Base-by-base conservation (phyloP, 2,329 filamentous ascomycete species). In the Fusarium continuum region DNA sequence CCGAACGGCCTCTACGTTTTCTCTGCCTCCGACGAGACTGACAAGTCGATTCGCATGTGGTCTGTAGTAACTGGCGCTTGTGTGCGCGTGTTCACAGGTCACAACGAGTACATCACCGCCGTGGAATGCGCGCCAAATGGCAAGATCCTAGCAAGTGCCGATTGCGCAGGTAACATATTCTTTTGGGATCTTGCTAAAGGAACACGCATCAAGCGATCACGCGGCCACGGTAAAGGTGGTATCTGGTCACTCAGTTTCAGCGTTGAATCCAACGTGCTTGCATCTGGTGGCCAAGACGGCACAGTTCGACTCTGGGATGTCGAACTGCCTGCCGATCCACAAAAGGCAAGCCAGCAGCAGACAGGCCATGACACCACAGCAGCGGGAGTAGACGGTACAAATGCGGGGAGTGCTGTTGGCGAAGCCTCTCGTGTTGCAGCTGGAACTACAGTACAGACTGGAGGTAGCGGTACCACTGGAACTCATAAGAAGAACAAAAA, bases 21-120 rank as follows among this genome's bases (percentile, higher is more conserved):
- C 76, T 97, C 95, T 0, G 93, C 91, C 4, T 96, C 92, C 11
- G 91, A 91, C 66, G 93, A 88, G 72, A 85, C 83, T 7, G 87
- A 99, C 76, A 94, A 94, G 76, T 95, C 93, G 1, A 91, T 98
- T 28, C 89, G 95, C 25, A 98, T 99, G 94, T 99, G 95, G 95
- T 89, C 93, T 9, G 86, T 97, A n/a, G 85, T 88, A 10, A 94
- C 90, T 8, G 95, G 95, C 23, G 88, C 89, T 61, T 92, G 93
- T 29, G 91, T 97, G 6, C 90, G 95, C 22, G 87, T 98, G 71
- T 97, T 98, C 73, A 93, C 91, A 0, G 95, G 95, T 2, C 95
- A 99, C 73, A 90, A 88, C 0, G 92, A 95, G 44, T 92, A 92
- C 71, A 88, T 98, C 73, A 96, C 90, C 13, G 86, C 92, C 0